These are phyloP conservation scores for Cyberlindnera petersonii DNA, from an alignment of 805 yeast species.

Conservation along the genomic window DNA sequence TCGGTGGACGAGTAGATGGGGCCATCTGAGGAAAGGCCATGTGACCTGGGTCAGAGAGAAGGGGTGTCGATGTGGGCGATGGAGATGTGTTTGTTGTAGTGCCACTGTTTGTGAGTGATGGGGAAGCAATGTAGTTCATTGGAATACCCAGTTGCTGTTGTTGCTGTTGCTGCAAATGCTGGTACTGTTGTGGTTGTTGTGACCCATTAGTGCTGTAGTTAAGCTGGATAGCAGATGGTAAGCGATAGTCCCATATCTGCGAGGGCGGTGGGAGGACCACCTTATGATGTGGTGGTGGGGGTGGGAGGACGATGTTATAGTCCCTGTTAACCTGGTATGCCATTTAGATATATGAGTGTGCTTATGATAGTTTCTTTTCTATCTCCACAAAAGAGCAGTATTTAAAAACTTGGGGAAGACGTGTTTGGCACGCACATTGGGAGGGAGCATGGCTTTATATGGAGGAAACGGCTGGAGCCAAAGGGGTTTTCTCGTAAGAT, in stretches of 20 bases:
- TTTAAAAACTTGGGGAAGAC: too few species aligned
- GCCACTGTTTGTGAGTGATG: conserved; percentile 3
- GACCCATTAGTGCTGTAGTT: conserved; percentile 12
- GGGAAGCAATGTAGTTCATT: conserved; percentile 10
- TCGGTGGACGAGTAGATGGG: too few species aligned
- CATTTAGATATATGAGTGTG: too few species aligned
- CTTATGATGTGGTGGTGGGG: conserved; percentile 20
- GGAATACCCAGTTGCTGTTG: conserved; percentile 14
- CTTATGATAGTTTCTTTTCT: too few species aligned
- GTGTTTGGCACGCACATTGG: too few species aligned
- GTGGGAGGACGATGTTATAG: conserved; percentile 18
- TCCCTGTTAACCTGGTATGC: conserved; percentile 9
- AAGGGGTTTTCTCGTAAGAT: too few species aligned
- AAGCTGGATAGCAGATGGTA: conserved; percentile 7
- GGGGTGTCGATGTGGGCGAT: conserved; percentile 10
- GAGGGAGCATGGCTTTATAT: too few species aligned
- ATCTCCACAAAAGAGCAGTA: too few species aligned
- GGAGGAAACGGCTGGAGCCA: too few species aligned
- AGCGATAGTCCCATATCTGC: conserved; percentile 15
- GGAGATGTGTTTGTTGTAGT: conserved; percentile 11
- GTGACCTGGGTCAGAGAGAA: conserved; percentile 4
- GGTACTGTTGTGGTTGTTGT: conserved; percentile 7
- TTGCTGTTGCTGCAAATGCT: conserved; percentile 5
- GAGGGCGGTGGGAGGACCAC: conserved; percentile 21
- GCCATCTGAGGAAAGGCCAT: conserved; percentile 3